Conservation (phyloP, 768 basidiomycete genomes). For the Cyclocybe aegerita region DNA sequence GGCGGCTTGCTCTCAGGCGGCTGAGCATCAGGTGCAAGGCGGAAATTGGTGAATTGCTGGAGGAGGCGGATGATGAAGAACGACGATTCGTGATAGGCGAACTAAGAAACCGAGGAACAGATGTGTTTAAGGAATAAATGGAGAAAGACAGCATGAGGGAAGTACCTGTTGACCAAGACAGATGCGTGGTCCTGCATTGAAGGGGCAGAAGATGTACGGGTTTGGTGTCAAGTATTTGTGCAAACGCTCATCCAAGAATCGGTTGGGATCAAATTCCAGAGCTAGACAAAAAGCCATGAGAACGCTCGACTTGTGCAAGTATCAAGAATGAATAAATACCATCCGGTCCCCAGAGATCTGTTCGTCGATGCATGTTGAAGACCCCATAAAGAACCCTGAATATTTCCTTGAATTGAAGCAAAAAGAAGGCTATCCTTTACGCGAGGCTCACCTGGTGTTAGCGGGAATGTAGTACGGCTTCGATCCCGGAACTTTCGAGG, state of each 20-base stretch:
- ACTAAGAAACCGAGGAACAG: constrained; percentile 49
- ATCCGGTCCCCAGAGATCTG: constrained; percentile 66
- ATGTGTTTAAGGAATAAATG: too few relatives aligned
- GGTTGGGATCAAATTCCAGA: constrained; percentile 48
- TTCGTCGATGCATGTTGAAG: constrained; percentile 49
- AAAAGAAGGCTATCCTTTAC: background rate
- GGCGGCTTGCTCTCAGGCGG: constrained; percentile 30
- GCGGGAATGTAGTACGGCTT: constrained; percentile 24
- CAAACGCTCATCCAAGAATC: constrained; percentile 52
- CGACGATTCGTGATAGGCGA: constrained; percentile 54
- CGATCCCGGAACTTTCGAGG: constrained; percentile 16
- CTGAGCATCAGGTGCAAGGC: constrained; percentile 37
- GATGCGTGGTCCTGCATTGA: constrained; percentile 35
- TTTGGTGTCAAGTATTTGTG: constrained; percentile 45
- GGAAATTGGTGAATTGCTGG: constrained; percentile 38
- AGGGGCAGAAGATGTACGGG: constrained; percentile 36
- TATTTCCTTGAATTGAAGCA: too few relatives aligned
- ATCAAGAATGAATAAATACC: constrained; percentile 28
- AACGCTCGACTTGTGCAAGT: too few relatives aligned
- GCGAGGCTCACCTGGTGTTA: constrained; percentile 15
- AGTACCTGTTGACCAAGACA: constrained; percentile 45
- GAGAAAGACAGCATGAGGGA: too few relatives aligned
- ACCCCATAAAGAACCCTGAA: too few relatives aligned
- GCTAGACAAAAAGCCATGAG: constrained; percentile 21
- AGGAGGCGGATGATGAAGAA: constrained; percentile 54